Percentiles rank a stretch among this genome's conserved stretches.
Conservation (phyloP, 202 grass and related monocot species). For the Elaeis oleifera region DNA sequence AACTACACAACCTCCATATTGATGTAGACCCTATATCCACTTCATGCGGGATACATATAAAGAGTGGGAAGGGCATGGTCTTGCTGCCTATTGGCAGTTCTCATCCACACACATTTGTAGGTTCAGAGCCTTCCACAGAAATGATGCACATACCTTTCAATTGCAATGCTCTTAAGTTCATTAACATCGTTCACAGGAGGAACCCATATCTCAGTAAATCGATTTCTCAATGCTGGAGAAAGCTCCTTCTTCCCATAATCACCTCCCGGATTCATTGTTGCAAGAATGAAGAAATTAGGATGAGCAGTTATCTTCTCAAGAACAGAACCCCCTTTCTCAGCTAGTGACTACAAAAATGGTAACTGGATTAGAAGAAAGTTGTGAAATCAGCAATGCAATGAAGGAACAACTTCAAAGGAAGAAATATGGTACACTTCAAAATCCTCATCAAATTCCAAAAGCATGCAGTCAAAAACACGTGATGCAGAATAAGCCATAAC, state of each 20-base stretch:
- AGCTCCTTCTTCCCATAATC: conserved; percentile 97
- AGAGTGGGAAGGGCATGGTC: too few species aligned
- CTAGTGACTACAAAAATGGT: conserved; percentile 52
- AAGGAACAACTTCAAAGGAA: too few species aligned
- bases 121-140: not conserved
- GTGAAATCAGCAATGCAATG: conserved; percentile 4
- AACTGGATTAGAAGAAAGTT: not conserved
- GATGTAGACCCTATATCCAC: too few species aligned
- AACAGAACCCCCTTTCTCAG: conserved; percentile 86
- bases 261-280: conserved; percentile 96
- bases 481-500: too few species aligned
- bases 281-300: conserved; percentile 80
- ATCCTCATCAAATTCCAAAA: too few species aligned
- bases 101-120: too few species aligned
- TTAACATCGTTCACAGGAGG: conserved; percentile 61
- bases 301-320: conserved; percentile 81
- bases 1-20: too few species aligned
- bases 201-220: conserved; percentile 97
- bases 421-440: too few species aligned
- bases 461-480: too few species aligned
- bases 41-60: too few species aligned
- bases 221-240: conserved; percentile 82
- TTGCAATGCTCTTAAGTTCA: conserved; percentile 70
- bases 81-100: too few species aligned
- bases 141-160: conserved; percentile 35